Base-by-base conservation (phyloP, 78 protist species). In the Dictyostelium intermedium region DNA sequence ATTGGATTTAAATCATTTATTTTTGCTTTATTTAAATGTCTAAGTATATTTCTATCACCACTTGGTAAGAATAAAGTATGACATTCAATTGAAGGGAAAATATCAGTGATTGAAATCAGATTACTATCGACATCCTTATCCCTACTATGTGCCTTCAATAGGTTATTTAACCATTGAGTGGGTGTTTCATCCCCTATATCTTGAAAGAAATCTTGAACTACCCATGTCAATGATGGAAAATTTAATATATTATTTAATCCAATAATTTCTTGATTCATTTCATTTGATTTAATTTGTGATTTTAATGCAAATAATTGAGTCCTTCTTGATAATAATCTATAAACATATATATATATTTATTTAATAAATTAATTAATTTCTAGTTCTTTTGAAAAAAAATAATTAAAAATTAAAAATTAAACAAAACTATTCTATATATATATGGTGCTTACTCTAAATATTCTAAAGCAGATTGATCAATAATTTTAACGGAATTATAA, bases 181-280 rank as follows among this genome's bases (percentile, higher is more conserved):
- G 93, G 81, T 13, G 86, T 89, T 47, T 32, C n/a, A 63, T 80
- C 85, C 1, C 86, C 93, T 32, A 89, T 89, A 69, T 89, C 93
- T 79, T 89, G 93, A 80, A 89, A 89, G 73, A 89, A 89, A 47
- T 89, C 93, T 80, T 89, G 93, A 20, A 89, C 93, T 30, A 89
- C 93, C 93, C 93, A 89, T n/a, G 79, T 69, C 45, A 84, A 70
- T 66, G 82, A 53, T 63, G 81, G 81, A 34, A 84, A 84, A 13
- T 77, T 60, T 60, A 85, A 76, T 23, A 85, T 73, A 41, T 73
- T 35, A 27, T 18, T 27, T 5, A 72, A 45, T 37, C 39, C 61
- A 10, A 34, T 23, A 25, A 34, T 32, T 76, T 76, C 35, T 30
- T 56, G 23, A 27, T 45, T n/a, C 7, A 41, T 41, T 45, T 13